Evolutionary conservation across 441 rosid genomes (phyloP), one percentile per base, ranked within the genome.

Genomic region (Arabidopsis hybrid): DNA sequence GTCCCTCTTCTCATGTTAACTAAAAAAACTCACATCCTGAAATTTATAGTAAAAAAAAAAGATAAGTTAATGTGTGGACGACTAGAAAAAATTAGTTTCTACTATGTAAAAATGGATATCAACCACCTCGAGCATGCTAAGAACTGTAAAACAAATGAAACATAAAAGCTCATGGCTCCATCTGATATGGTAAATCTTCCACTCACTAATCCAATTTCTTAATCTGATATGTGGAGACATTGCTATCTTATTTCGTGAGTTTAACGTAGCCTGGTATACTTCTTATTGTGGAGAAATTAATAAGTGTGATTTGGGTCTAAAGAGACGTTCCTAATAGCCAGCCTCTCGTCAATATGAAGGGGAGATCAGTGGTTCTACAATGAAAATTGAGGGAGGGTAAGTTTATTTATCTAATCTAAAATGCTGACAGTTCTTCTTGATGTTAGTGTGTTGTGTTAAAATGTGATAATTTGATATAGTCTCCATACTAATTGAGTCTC

Each of bases 251-350:
- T 55, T 21, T 21, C 26, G 26, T 21, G 26, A 21, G 26, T 1
- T 21, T 21, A 2, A 21, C 26, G 1, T 18, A 18, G 21, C 21
- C 21, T 69, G 47, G 66, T 35, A 69, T 79, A 71, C 32, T 38
- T 4, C 67, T 32, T 71, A 65, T 67, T 83, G 78, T 84, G 96
- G 98, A 78, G 21, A 18, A n/a, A n/a, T n/a, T n/a, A 18, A 18
- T 18, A 18, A 18, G 21, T 18, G 21, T 18, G 21, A 18, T 18
- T 18, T 18, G 21, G 21, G 26, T 91, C 77, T 93, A 96, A 60
- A 81, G 91, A 70, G 97, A 93, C 80, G 94, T 88, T 77, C 97
- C 97, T 57, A 84, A 80, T 69, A 81, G 75, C 59, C 97, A 91
- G 76, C 88, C 94, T 18, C 94, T 3, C 96, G 26, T 21, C 26